Evolutionary conservation across 1,284 basidiomycete genomes (phyloP), one percentile per base, ranked within the genome.

Genomic region (Baeospora myosura): DNA sequence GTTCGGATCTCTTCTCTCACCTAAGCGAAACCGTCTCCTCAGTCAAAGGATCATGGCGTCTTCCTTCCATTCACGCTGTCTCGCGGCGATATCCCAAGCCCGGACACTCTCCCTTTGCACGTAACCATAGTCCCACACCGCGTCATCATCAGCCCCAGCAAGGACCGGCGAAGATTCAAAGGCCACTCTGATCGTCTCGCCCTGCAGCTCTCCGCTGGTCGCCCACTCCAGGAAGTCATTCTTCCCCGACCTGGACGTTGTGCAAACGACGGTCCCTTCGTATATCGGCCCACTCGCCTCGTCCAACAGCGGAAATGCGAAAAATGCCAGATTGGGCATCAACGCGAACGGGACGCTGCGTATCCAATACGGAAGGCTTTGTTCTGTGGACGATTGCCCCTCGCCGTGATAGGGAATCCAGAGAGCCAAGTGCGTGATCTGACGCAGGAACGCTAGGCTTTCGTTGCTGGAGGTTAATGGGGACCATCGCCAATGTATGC

Each of bases 381-480:
- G 11, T 35, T n/a, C 18, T 18, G 4, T 35, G 11, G 4, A 11
- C 33, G 33, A 11, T 11, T 35, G n/a, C 7, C 33, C 33, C 4
- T 8, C 33, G 12, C 20, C 36, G 30, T 42, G 31, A 22, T 46
- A 41, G 3, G 54, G 49, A 16, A 61, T 48, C 60, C 61, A 63
- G 10, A 65, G 44, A 10, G 56, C 55, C 5, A 69, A 53, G 39
- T 63, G 64, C 0, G 62, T 63, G 14, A 70, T 49, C 18, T 55
- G 51, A 5, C 51, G 44, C 5, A 70, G 53, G 44, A 65, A 65
- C 2, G 49, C 49, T 2, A 49, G 38, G 3, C 66, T 66, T 12
- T 56, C 55, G 10, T 42, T 28, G 11, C 48, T 62, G 23, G 52
- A 53, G 16, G 50, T 60, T 24, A 68, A 49, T 5, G 59, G 56